Evolutionary conservation across 2,329 filamentous ascomycete genomes (phyloP).

Genomic region (Fusarium papillatum): DNA sequence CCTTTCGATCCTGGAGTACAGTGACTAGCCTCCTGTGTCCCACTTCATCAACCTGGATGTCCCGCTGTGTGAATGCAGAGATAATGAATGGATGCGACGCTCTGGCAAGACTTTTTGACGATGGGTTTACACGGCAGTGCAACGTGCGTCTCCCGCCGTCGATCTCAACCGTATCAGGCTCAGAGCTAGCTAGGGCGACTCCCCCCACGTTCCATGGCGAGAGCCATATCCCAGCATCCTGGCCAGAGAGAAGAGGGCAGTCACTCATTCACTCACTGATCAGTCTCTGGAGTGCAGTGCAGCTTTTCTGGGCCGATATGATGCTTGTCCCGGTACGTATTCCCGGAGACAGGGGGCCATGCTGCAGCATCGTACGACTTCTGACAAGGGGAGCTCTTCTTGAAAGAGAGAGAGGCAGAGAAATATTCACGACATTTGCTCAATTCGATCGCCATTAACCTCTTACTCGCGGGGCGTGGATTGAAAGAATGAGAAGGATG

Average conservation of each 20-base stretch:
- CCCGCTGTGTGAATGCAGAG: background rate
- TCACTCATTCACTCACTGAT: background rate
- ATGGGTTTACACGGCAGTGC: conserved; percentile 8
- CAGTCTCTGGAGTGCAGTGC: background rate
- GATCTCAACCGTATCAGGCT: conserved; percentile 9
- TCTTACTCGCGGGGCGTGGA: background rate
- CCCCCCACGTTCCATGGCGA: conserved; percentile 7
- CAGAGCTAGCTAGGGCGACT: conserved; percentile 9
- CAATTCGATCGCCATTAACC: conserved; percentile 11
- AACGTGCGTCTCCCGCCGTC: conserved; percentile 8
- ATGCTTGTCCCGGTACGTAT: conserved; percentile 13
- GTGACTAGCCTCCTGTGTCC: background rate
- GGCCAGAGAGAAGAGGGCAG: background rate
- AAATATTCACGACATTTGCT: background rate
- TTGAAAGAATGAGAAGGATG: background rate
- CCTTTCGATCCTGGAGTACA: background rate
- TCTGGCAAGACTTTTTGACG: conserved; percentile 4
- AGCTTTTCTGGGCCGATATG: background rate
- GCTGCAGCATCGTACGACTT: conserved; percentile 9
- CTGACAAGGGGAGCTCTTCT: background rate
- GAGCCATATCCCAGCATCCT: background rate
- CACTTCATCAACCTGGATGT: background rate
- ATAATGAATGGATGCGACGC: conserved; percentile 8
- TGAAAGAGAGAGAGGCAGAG: background rate
- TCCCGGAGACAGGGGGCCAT: background rate